phyloP scores from a whole-genome alignment of 768 basidiomycete genomes.

The Pisolithus sp. region DNA sequence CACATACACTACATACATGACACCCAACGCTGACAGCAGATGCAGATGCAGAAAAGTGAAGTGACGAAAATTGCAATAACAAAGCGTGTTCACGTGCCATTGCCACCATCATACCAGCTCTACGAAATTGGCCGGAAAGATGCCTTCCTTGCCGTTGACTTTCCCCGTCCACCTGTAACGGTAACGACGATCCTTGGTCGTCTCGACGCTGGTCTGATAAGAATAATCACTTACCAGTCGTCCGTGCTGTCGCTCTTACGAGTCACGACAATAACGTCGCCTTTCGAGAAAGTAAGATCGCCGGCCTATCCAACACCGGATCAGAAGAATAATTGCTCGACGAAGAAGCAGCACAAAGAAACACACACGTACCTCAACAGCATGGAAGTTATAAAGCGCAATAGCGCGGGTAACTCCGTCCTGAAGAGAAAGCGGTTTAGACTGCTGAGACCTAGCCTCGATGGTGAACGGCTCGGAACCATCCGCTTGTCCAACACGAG shows the following conservation, averaged over 20 bases:
- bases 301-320: constrained; percentile 40
- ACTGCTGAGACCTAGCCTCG: constrained; percentile 44
- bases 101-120: constrained; percentile 37
- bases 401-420: constrained; percentile 69
- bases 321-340: constrained; percentile 1
- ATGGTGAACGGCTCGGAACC: constrained; percentile 29
- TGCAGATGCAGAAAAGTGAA: no score
- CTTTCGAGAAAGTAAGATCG: constrained; percentile 70
- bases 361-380: constrained; percentile 50
- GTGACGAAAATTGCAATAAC: no score
- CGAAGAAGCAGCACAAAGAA: not conserved
- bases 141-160: constrained; percentile 49
- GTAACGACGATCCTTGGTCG: not conserved
- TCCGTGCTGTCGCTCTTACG: constrained; percentile 66
- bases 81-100: no score
- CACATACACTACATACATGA: no score
- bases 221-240: constrained; percentile 51
- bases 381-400: constrained; percentile 67
- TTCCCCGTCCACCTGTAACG: constrained; percentile 71
- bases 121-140: constrained; percentile 84
- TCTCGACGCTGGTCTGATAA: not conserved
- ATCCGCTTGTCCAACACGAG: constrained; percentile 3
- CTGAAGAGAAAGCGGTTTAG: constrained; percentile 39
- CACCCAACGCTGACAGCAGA: no score
- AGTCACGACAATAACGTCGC: constrained; percentile 64